Evolutionary conservation across 2,329 filamentous ascomycete species (phyloP).

Genomic region (Pleurostoma richardsiae): DNA sequence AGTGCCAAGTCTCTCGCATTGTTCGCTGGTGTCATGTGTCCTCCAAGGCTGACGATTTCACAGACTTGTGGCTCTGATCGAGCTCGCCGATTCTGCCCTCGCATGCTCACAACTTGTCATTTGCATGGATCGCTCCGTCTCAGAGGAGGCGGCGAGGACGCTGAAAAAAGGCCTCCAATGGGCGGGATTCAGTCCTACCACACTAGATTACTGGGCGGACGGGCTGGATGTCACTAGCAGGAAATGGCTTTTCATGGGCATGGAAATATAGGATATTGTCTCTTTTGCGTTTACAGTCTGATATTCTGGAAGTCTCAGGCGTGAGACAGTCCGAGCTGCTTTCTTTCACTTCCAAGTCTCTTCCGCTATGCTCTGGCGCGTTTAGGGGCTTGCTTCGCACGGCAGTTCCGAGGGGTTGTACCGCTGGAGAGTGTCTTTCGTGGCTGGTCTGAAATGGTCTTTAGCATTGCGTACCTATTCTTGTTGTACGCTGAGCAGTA

Average conservation of each 20-base stretch:
- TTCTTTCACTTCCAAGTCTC: not conserved
- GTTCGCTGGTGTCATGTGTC: too few species aligned
- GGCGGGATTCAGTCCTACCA: constrained; percentile 85
- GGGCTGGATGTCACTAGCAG: constrained; percentile 64
- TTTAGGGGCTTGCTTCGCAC: too few species aligned
- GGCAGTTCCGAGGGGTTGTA: too few species aligned
- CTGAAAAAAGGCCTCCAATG: constrained; percentile 82
- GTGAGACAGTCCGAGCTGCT: not conserved
- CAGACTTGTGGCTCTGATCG: constrained; percentile 76
- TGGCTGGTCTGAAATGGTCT: too few species aligned
- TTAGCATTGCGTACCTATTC: too few species aligned
- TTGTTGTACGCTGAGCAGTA: too few species aligned
- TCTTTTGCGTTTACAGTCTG: constrained; percentile 1
- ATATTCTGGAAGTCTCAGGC: not conserved
- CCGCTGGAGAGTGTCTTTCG: too few species aligned
- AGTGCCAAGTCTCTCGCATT: constrained; percentile 25
- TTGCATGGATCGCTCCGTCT: constrained; percentile 70
- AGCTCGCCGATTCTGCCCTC: constrained; percentile 74
- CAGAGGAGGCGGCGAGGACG: constrained; percentile 56
- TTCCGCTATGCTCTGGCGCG: not conserved
- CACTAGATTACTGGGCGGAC: constrained; percentile 70
- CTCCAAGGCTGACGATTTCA: constrained; percentile 19
- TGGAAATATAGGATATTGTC: constrained; percentile 61
- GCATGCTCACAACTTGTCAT: constrained; percentile 73
- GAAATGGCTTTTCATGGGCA: constrained; percentile 80